Percentiles rank a stretch among this genome's conserved stretches.
These are phyloP conservation scores for Ogataea allantospora DNA, from an alignment of 805 yeast genomes.

Conservation along the genomic window DNA sequence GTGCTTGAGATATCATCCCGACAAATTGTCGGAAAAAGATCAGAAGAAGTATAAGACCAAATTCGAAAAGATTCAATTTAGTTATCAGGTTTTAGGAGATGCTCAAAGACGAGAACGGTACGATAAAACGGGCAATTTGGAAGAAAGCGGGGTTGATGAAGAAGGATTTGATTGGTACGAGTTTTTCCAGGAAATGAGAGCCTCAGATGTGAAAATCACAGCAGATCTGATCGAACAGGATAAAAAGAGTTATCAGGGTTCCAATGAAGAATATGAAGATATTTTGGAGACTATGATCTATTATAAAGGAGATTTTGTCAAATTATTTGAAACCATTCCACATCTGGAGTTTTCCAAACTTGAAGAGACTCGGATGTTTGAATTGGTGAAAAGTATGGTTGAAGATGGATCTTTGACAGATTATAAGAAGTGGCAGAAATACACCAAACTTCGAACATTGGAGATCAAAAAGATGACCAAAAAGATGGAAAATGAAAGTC, in stretches of 20 bases:
- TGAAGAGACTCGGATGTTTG: conserved; percentile 62
- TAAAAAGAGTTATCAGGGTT: conserved; percentile 56
- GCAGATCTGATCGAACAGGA: conserved; percentile 72
- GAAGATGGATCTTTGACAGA: conserved; percentile 35
- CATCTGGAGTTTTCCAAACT: conserved; percentile 62
- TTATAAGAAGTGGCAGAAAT: conserved; percentile 36
- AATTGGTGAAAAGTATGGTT: conserved; percentile 47
- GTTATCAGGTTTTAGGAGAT: conserved; percentile 69
- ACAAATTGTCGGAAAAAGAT: conserved; percentile 44
- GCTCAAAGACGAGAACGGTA: conserved; percentile 51
- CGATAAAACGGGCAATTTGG: conserved; percentile 69
- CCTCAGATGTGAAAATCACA: conserved; percentile 44
- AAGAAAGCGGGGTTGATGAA: conserved; percentile 34
- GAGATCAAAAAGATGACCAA: conserved; percentile 49
- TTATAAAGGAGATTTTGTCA: conserved; percentile 59
- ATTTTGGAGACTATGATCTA: conserved; percentile 56
- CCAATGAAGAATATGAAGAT: conserved; percentile 60
- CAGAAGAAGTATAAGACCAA: conserved; percentile 33
- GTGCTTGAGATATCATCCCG: conserved; percentile 71
- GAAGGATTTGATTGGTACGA: conserved; percentile 57
- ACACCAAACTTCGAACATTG: conserved; percentile 47
- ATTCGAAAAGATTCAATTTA: conserved; percentile 73
- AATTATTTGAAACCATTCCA: conserved; percentile 71
- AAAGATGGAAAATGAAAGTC: conserved; percentile 59
- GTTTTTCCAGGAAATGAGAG: conserved; percentile 47